phyloP scores from a whole-genome alignment of 169 alveolate genomes.

The Cryptosporidium baileyi region DNA sequence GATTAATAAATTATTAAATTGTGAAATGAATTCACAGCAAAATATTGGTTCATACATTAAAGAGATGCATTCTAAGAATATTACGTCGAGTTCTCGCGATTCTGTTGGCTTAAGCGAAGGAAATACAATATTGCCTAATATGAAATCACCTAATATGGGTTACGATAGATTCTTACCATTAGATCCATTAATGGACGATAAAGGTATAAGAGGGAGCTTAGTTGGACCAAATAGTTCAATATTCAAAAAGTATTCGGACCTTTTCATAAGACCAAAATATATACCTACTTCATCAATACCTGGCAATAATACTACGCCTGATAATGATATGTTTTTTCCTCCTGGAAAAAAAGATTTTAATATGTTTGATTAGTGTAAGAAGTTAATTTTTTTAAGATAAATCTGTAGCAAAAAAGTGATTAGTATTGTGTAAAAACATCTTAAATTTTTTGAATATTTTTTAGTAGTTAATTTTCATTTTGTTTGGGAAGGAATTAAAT shows the following conservation, averaged over 20 bases:
- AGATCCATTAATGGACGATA: conserved; percentile 41
- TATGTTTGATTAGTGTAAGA: not conserved
- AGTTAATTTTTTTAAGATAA: not conserved
- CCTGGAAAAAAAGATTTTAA: conserved; percentile 19
- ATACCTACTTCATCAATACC: conserved; percentile 42
- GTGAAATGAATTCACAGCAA: no score
- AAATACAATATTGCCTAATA: no score
- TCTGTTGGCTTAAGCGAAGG: no score
- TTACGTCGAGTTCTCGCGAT: no score
- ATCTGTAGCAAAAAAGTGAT: not conserved
- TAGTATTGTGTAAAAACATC: not conserved
- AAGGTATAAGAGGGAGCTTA: conserved; percentile 38
- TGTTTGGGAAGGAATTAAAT: not conserved
- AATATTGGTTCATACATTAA: no score
- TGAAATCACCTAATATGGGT: no score
- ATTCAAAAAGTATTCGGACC: not conserved
- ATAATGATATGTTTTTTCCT: conserved; percentile 54
- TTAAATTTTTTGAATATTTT: not conserved
- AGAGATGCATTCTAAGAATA: no score
- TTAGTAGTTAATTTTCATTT: not conserved
- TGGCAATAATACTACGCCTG: not conserved
- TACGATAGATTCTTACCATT: not conserved
- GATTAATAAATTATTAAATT: no score
- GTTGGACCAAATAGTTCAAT: conserved; percentile 61
- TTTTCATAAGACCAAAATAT: conserved; percentile 2